These are phyloP conservation scores for Phytophthora capsici DNA, from an alignment of 352 stramenopile species.

Conservation along the genomic window DNA sequence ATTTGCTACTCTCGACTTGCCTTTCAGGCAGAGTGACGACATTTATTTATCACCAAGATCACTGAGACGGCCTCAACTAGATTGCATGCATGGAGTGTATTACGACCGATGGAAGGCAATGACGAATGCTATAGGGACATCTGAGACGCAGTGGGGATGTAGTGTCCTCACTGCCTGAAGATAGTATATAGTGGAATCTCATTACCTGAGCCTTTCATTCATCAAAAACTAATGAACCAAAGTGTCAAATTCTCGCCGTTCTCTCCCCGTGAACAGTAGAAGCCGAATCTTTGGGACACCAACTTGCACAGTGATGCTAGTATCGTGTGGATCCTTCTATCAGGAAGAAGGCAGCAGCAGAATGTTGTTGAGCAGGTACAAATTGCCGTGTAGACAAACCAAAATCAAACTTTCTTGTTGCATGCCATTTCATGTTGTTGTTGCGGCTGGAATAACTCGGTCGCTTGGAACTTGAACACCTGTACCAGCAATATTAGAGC, in stretches of 20 bases:
- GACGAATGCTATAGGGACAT: slow-evolving; percentile 93
- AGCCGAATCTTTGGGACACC: slow-evolving; percentile 91
- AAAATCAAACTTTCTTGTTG: neutral
- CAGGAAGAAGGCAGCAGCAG: slow-evolving; percentile 58
- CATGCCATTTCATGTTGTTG: neutral
- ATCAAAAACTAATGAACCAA: slow-evolving; percentile 84
- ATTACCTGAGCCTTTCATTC: slow-evolving; percentile 87
- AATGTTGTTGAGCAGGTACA: slow-evolving; percentile 62
- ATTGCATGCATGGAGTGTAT: neutral
- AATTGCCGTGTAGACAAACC: slow-evolving; percentile 43
- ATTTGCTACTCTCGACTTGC: slow-evolving; percentile 93
- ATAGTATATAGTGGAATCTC: slow-evolving; percentile 90
- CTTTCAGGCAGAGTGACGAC: slow-evolving; percentile 74
- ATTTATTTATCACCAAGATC: slow-evolving; percentile 91
- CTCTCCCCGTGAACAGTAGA: slow-evolving; percentile 72
- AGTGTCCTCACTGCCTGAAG: slow-evolving; percentile 60
- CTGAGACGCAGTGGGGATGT: slow-evolving; percentile 56
- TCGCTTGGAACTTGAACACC: slow-evolving; percentile 64
- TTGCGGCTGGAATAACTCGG: slow-evolving; percentile 22
- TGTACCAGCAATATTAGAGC: slow-evolving; percentile 16
- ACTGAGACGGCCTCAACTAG: slow-evolving; percentile 72
- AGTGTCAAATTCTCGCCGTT: slow-evolving; percentile 92
- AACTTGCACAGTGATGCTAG: slow-evolving; percentile 25
- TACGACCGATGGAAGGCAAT: slow-evolving; percentile 51
- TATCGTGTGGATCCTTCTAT: slow-evolving; percentile 42